These are phyloP conservation scores for Tilletia caries DNA, from an alignment of 1,284 basidiomycete species.

Conservation along the genomic window DNA sequence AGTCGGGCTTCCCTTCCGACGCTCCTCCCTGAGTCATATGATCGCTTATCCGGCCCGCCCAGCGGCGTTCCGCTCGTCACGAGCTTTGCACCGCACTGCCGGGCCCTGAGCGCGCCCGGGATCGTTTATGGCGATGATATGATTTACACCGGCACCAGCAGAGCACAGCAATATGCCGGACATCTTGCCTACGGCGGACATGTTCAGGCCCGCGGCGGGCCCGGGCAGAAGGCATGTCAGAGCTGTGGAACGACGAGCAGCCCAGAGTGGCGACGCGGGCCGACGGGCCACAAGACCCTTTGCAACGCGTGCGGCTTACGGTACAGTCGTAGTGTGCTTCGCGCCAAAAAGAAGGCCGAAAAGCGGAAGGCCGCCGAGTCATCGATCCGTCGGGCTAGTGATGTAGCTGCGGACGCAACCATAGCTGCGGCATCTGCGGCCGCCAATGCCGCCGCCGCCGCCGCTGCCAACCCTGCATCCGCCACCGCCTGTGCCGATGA, in stretches of 20 bases:
- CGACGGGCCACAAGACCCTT: conserved; percentile 48
- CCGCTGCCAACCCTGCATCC: too few species aligned
- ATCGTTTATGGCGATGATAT: neutral
- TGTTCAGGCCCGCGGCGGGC: neutral
- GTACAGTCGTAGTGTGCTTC: conserved; percentile 44
- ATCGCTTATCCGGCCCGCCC: neutral
- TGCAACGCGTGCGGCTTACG: conserved; percentile 53
- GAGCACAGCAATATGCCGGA: neutral
- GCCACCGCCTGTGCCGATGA: too few species aligned
- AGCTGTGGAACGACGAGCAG: conserved; percentile 62
- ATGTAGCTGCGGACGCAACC: neutral
- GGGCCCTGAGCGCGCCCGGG: neutral
- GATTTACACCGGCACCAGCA: neutral
- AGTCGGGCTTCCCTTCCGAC: too few species aligned
- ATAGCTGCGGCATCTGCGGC: neutral
- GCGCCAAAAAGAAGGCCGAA: conserved; percentile 37
- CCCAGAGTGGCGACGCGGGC: conserved; percentile 83
- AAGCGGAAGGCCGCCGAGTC: conserved; percentile 27
- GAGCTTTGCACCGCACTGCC: neutral
- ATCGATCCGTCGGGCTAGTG: neutral
- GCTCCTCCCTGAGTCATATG: neutral
- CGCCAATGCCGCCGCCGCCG: neutral
- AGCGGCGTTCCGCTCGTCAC: neutral
- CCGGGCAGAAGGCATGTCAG: too few species aligned
- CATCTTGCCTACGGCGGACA: neutral